phyloP scores from a whole-genome alignment of 805 yeast species.

The Myxozyma sirexii region DNA sequence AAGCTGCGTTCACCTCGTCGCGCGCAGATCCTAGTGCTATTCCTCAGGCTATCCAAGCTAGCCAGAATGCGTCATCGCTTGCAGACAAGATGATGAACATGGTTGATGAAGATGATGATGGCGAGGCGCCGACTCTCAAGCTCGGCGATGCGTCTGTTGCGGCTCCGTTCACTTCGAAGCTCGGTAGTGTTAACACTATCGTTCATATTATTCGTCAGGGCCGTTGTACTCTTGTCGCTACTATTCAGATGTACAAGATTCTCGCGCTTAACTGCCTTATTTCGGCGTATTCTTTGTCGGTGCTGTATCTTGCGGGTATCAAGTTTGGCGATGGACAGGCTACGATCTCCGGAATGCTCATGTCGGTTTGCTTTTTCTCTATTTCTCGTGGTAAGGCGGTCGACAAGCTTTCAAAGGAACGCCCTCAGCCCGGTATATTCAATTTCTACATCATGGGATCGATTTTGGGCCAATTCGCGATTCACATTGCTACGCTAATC shows the following conservation, averaged over 20 bases:
- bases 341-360: conserved; percentile 90
- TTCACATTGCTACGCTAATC: conserved; percentile 80
- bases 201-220: conserved; percentile 96
- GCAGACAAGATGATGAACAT: conserved; percentile 68
- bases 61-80: conserved; percentile 49
- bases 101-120: conserved; percentile 60
- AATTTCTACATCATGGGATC: conserved; percentile 97
- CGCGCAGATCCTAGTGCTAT: conserved; percentile 6
- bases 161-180: conserved; percentile 96
- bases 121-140: conserved; percentile 88
- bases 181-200: conserved; percentile 88
- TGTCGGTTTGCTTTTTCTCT: conserved; percentile 92
- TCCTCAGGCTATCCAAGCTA: conserved; percentile 32
- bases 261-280: conserved; percentile 95
- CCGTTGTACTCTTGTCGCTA: conserved; percentile 94
- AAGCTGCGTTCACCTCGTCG: conserved; percentile 45
- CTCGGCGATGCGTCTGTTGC: conserved; percentile 99
- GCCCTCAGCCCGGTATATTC: conserved; percentile 98
- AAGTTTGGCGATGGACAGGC: conserved; percentile 98
- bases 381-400: conserved; percentile 92
- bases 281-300: conserved; percentile 93
- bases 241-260: conserved; percentile 98
- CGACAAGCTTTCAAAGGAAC: conserved; percentile 82
- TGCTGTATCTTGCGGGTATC: conserved; percentile 93
- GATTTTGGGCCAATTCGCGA: conserved; percentile 92